Base-by-base conservation (phyloP, 1,284 basidiomycete genomes). In the Xerocomus nothofagi region DNA sequence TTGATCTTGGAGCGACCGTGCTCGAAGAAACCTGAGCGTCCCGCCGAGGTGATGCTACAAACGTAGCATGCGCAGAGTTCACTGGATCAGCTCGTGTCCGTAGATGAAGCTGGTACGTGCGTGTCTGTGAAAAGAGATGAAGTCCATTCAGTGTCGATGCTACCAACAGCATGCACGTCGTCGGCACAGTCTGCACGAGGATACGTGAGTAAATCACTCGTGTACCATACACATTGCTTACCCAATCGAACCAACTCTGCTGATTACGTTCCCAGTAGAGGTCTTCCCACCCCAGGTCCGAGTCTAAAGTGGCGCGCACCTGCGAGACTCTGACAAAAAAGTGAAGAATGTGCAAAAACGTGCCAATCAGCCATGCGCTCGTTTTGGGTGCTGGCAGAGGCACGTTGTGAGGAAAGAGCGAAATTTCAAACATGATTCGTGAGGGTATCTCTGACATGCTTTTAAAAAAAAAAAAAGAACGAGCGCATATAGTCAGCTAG, bases 171-270 rank as follows among this genome's bases (percentile, higher is more conserved):
- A 86, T 50, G 39, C 79, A 61, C 3, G 81, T 77, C 47, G 81
- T 68, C 7, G 81, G 82, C 30, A 81, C 72, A 3, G 84, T 86
- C 86, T 88, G 55, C 20, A 44, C 24, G 38, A 39, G 21, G 39
- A 38, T 48, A 53, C 51, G 47, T 68, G 46, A 67, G 44, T 40
- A 31, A 21, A 18, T 34, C 11, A 14, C 31, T 17, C 20, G n/a
- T 26, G 21, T 29, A 50, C 45, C 32, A 44, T 46, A 30, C 33
- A 48, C 23, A 39, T 4, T 18, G 69, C 82, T 55, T 43, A 88
- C 88, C 88, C 87, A 91, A 68, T 88, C 82, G 54, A 89, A 84
- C 87, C 87, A 90, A 6, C 81, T 73, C n/a, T 73, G 70, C 23
- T 76, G 76, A 47, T 71, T 79, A 27, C 66, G 67, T 62, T 86